These are phyloP conservation scores for Anethum foeniculum DNA, from an alignment of 140 eudicot genomes.

Conservation along the genomic window DNA sequence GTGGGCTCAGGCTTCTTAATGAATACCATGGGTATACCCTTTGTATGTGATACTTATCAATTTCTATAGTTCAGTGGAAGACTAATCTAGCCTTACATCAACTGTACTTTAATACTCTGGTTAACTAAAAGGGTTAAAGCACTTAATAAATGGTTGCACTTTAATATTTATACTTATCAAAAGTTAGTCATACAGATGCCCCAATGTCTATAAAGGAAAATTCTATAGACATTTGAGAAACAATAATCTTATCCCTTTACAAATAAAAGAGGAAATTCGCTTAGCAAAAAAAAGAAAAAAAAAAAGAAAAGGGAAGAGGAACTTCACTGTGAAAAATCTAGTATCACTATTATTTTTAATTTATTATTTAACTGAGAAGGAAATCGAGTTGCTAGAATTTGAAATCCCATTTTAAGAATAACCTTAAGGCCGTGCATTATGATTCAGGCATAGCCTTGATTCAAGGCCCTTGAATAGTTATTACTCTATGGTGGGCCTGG, in stretches of 20 bases:
- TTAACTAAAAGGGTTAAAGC: background rate
- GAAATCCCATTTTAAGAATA: background rate
- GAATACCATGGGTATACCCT: conserved; percentile 94
- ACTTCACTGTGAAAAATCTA: background rate
- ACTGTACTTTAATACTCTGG: background rate
- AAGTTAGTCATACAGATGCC: background rate
- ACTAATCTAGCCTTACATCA: background rate
- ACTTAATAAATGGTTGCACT: background rate
- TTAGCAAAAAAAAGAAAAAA: too few relatives aligned
- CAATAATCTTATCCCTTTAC: background rate
- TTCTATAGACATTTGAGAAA: background rate
- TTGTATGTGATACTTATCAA: conserved; percentile 63
- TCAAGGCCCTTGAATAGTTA: background rate
- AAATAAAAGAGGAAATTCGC: background rate
- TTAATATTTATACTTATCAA: background rate
- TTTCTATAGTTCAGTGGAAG: conserved; percentile 7
- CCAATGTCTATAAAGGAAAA: background rate
- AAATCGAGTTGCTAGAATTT: background rate
- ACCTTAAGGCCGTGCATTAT: background rate
- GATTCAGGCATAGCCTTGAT: background rate
- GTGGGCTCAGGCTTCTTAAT: conserved; percentile 70
- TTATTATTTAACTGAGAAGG: background rate
- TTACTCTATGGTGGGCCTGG: background rate
- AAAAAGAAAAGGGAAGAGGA: background rate
- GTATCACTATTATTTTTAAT: background rate